These are phyloP conservation scores for Pholiota molesta DNA, from an alignment of 768 basidiomycete genomes.

Conservation along the genomic window DNA sequence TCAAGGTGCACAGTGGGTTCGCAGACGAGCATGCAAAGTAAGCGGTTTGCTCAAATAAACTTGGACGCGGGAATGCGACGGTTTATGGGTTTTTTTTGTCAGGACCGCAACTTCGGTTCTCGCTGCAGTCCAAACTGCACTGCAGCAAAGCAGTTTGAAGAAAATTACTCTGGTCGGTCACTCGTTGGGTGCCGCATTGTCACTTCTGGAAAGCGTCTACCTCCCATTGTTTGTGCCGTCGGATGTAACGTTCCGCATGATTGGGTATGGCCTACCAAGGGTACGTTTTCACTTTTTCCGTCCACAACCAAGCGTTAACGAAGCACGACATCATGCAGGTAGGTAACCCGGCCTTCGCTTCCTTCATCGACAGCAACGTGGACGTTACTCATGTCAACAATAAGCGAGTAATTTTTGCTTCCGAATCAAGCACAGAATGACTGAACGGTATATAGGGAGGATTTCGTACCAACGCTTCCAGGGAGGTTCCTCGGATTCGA, in stretches of 20 bases:
- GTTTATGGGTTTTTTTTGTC: neutral
- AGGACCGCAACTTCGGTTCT: constrained; percentile 45
- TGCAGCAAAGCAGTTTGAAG: constrained; percentile 34
- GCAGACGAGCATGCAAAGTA: constrained; percentile 44
- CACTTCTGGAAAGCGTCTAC: constrained; percentile 52
- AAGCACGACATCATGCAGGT: constrained; percentile 22
- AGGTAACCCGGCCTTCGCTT: constrained; percentile 56
- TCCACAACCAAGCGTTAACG: neutral
- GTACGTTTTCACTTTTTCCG: constrained; percentile 24
- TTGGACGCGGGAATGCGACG: constrained; percentile 1
- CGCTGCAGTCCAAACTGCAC: constrained; percentile 39
- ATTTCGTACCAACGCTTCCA: constrained; percentile 44
- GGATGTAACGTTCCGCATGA: constrained; percentile 37
- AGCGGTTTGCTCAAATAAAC: constrained; percentile 8
- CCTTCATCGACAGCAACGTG: constrained; percentile 53
- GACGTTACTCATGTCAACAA: constrained; percentile 61
- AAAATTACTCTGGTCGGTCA: constrained; percentile 47
- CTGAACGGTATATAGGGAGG: constrained; percentile 30
- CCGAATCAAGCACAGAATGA: neutral
- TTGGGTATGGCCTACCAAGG: constrained; percentile 48
- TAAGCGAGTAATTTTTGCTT: constrained; percentile 21
- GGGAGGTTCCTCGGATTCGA: constrained; percentile 43
- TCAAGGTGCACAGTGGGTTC: constrained; percentile 50
- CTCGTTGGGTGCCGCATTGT: constrained; percentile 44
- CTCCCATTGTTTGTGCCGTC: constrained; percentile 51